Evolutionary conservation across 305 asterid genomes (phyloP), one percentile per base, ranked within the genome.

Genomic region (Striga hermonthica): DNA sequence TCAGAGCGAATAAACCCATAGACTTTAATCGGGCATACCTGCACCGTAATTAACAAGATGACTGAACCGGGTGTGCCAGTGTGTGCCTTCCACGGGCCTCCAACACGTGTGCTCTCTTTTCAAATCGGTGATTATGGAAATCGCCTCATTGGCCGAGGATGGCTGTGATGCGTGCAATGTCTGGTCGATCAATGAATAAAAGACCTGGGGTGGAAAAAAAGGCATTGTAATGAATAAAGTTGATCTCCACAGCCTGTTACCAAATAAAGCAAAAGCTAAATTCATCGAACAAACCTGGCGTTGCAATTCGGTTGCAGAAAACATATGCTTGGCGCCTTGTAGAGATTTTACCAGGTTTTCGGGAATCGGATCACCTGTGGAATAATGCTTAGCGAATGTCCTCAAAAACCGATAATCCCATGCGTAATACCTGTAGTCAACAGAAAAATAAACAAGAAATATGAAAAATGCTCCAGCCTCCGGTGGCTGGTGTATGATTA

Each of bases 21-120:
- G 63, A 45, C 35, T 41, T 43, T 52, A 54, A 52, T 49, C 39
- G 59, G 57, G 59, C 68, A 62, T 81, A 93, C 99, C 97, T 85
- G 97, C 95, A 58, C 99, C 97, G 69, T 93, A 93, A 59, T 78
- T 78, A 76, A 84, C 88, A 74, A 93, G 95, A 77, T 93, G 99
- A 81, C 75, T 82, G 77, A 93, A 93, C 72, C 95, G 91, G 69
- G 95, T 77, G 70, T 90, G 97, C 99, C 99, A 93, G 69, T 81
- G 89, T 14, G 96, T 90, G 71, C 96, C 97, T 64, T 88, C 96
- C 67, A 86, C 96, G 28, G 83, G 78, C 70, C 79, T 84, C 99
- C 96, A 90, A 65, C 92, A 57, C 28, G 95, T 93, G 65, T 88
- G 91, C 73, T 84, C 85, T 76, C 85, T 76, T 82, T 81, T 83